phyloP scores from a whole-genome alignment of 1,139 yeast species.

The Sugiyamaella grinbergsii region DNA sequence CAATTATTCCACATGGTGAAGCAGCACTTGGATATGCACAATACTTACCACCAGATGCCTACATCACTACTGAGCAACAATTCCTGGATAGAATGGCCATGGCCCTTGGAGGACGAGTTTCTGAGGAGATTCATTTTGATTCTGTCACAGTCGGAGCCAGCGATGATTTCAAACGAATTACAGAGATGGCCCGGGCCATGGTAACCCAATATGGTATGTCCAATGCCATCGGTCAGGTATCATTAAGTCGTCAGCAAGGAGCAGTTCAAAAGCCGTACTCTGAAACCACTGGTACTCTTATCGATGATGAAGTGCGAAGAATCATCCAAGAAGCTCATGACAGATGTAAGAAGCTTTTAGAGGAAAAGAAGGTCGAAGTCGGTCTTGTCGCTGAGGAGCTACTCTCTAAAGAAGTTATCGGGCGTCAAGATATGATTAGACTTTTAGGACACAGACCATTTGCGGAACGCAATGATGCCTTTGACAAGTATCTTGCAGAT shows the following conservation, averaged over 20 bases:
- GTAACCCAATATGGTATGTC: conserved; percentile 94
- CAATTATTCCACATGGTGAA: conserved; percentile 94
- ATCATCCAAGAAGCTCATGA: conserved; percentile 78
- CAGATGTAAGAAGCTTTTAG: conserved; percentile 65
- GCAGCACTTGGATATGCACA: conserved; percentile 99
- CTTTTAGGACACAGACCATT: conserved; percentile 87
- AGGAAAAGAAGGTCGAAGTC: conserved; percentile 72
- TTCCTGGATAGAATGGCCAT: conserved; percentile 88
- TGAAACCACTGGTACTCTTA: conserved; percentile 75
- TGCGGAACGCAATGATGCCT: conserved; percentile 88
- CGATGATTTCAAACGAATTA: conserved; percentile 96
- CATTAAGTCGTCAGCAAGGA: conserved; percentile 64
- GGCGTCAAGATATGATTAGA: conserved; percentile 88
- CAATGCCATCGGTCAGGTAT: conserved; percentile 74
- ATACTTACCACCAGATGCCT: conserved; percentile 91
- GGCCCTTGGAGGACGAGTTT: conserved; percentile 96
- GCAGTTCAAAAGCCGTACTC: conserved; percentile 71
- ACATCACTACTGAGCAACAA: conserved; percentile 75
- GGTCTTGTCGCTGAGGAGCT: conserved; percentile 85
- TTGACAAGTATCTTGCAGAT: conserved; percentile 68
- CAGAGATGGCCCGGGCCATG: conserved; percentile 91
- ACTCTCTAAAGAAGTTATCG: conserved; percentile 78
- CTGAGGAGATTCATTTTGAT: conserved; percentile 87
- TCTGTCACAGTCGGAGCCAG: conserved; percentile 94
- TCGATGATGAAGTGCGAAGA: conserved; percentile 82